Conservation (phyloP, 2,329 filamentous ascomycete species). For the Harringtonia aguacate region DNA sequence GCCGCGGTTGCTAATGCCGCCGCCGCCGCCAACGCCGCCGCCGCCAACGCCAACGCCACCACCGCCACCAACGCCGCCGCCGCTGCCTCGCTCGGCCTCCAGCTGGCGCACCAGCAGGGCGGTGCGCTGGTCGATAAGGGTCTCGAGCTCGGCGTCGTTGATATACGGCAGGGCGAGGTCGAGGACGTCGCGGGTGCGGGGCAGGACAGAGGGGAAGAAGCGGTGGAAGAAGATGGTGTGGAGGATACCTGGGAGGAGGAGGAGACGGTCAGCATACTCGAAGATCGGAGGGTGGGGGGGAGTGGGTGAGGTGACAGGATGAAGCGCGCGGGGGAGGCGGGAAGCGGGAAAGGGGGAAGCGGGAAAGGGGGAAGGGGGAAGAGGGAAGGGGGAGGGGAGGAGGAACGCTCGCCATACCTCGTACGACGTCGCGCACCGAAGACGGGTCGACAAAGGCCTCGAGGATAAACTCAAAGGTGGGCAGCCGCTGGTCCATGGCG, state of each 20-base stretch:
- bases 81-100: slow-evolving; percentile 45
- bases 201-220: slow-evolving; percentile 80
- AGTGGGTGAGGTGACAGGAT: too few relatives aligned
- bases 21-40: slow-evolving; percentile 9
- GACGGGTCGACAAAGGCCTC: slow-evolving; percentile 87
- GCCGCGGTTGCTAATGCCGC: slow-evolving; percentile 43
- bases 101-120: slow-evolving; percentile 71
- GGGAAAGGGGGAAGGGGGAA: slow-evolving; percentile 6
- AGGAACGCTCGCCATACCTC: slow-evolving; percentile 45
- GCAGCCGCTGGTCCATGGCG: slow-evolving; percentile 11
- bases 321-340: too few relatives aligned
- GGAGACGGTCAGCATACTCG: too few relatives aligned
- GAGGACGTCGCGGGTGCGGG: slow-evolving; percentile 77
- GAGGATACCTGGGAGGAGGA: slow-evolving; percentile 55
- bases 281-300: too few relatives aligned
- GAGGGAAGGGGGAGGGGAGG: slow-evolving; percentile 1
- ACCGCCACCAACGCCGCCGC: slow-evolving; percentile 42
- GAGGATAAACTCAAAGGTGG: slow-evolving; percentile 78
- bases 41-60: slow-evolving; percentile 40
- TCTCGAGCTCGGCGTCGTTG: slow-evolving; percentile 82
- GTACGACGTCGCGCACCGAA: slow-evolving; percentile 84
- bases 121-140: slow-evolving; percentile 82
- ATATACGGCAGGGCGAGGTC: slow-evolving; percentile 85
- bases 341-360: too few relatives aligned
- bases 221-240: slow-evolving; percentile 99